phyloP scores from a whole-genome alignment of 2,329 filamentous ascomycete species.

The Ophiostoma sp. region DNA sequence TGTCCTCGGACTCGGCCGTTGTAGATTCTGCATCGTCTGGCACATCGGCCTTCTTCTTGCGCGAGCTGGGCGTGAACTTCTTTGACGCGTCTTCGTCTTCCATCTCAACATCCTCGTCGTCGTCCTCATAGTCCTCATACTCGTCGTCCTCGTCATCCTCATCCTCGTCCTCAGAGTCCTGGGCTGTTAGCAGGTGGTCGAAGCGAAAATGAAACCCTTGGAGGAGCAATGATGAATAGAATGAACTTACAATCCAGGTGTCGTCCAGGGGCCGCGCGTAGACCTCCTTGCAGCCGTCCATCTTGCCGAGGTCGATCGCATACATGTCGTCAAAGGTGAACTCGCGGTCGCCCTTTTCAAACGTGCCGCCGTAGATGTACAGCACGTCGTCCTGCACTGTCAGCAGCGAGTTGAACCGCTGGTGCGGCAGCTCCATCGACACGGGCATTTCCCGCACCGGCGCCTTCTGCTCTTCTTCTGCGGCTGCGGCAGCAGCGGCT shows the following conservation, averaged over 20 bases:
- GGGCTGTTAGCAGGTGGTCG: slow-evolving; percentile 40
- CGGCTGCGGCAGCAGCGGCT: background rate
- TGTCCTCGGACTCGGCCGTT: slow-evolving; percentile 41
- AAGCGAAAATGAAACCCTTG: slow-evolving; percentile 31
- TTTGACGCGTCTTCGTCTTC: slow-evolving; percentile 43
- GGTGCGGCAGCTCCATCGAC: slow-evolving; percentile 78
- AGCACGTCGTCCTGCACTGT: slow-evolving; percentile 87
- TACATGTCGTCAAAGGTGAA: slow-evolving; percentile 96
- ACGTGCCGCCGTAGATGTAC: slow-evolving; percentile 93
- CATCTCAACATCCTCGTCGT: slow-evolving; percentile 48
- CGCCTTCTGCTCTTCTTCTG: slow-evolving; percentile 49
- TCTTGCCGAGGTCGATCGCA: slow-evolving; percentile 85
- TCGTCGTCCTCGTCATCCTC: slow-evolving; percentile 58
- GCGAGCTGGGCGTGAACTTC: slow-evolving; percentile 49
- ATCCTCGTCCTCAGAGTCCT: slow-evolving; percentile 55
- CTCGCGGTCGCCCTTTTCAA: slow-evolving; percentile 89
- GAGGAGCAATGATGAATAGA: background rate
- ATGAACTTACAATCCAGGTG: slow-evolving; percentile 65
- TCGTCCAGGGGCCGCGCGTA: slow-evolving; percentile 72
- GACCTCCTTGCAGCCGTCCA: slow-evolving; percentile 89
- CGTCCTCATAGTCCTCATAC: slow-evolving; percentile 50
- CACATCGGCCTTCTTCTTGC: slow-evolving; percentile 46
- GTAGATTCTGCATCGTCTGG: slow-evolving; percentile 44
- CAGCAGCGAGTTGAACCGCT: slow-evolving; percentile 84
- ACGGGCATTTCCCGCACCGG: slow-evolving; percentile 59